These are phyloP conservation scores for Apiotrichum gamsii DNA, from an alignment of 1,284 basidiomycete genomes.

Conservation along the genomic window DNA sequence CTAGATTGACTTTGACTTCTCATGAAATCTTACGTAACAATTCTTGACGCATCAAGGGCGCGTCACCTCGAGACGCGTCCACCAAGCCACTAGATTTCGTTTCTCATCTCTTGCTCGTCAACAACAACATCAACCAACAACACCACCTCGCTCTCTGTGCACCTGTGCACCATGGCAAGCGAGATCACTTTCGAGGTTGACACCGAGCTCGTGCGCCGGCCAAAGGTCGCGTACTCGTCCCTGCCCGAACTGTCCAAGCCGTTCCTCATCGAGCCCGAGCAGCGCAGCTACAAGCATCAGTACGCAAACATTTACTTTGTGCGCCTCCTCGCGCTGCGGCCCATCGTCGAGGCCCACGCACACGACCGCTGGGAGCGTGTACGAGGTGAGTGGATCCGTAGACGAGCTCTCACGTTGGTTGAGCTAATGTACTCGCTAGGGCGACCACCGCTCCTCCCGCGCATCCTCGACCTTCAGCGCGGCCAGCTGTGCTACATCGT, in stretches of 20 bases:
- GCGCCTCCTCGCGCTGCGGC: conserved; percentile 60
- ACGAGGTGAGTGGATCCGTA: conserved; percentile 49
- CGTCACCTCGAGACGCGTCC: no score
- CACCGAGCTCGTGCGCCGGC: conserved; percentile 15
- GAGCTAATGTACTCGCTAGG: conserved; percentile 48
- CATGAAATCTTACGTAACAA: neutral
- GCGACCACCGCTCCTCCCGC: conserved; percentile 65
- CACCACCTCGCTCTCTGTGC: no score
- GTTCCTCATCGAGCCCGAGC: conserved; percentile 41
- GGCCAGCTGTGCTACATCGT: conserved; percentile 81
- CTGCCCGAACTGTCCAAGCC: conserved; percentile 41
- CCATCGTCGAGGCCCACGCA: conserved; percentile 61
- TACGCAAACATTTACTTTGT: conserved; percentile 91
- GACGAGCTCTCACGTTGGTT: no score
- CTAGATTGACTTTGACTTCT: neutral
- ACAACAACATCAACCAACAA: no score
- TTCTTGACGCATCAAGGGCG: neutral
- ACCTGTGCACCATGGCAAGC: conserved; percentile 13
- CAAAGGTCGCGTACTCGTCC: conserved; percentile 32
- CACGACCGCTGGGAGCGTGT: conserved; percentile 60
- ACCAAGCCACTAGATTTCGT: no score
- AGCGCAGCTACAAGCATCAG: conserved; percentile 61
- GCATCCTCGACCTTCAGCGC: conserved; percentile 83
- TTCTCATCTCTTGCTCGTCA: no score
- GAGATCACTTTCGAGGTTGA: conserved; percentile 7